Conservation (phyloP, 2,329 filamentous ascomycete species). For the Lecanicillium sp. region DNA sequence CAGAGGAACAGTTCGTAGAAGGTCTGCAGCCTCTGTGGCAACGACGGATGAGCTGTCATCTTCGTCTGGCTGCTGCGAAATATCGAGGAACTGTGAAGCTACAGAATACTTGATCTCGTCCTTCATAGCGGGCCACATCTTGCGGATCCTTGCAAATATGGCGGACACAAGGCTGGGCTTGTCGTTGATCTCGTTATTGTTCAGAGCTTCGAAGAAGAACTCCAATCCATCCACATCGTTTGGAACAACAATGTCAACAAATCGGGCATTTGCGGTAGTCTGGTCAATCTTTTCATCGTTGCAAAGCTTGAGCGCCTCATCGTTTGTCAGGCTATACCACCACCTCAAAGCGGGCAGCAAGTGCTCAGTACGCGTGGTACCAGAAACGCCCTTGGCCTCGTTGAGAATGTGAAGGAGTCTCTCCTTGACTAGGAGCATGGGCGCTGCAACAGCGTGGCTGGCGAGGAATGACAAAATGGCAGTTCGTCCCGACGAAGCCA, state of each 20-base stretch:
- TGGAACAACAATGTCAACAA: slow-evolving; percentile 44
- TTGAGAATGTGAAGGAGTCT: slow-evolving; percentile 66
- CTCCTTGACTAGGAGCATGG: slow-evolving; percentile 61
- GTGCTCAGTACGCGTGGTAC: slow-evolving; percentile 60
- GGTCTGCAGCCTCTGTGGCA: slow-evolving; percentile 58
- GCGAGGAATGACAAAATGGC: slow-evolving; percentile 65
- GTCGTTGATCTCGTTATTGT: slow-evolving; percentile 29
- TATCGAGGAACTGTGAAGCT: slow-evolving; percentile 55
- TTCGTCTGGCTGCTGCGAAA: slow-evolving; percentile 40
- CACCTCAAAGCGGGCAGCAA: slow-evolving; percentile 67
- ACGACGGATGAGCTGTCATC: slow-evolving; percentile 29
- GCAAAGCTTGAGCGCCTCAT: slow-evolving; percentile 39
- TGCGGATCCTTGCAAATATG: slow-evolving; percentile 60
- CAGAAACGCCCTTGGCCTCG: slow-evolving; percentile 63
- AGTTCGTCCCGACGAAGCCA: slow-evolving; percentile 54
- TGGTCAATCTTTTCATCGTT: slow-evolving; percentile 33
- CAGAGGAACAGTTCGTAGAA: slow-evolving; percentile 66
- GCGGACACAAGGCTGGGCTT: slow-evolving; percentile 48
- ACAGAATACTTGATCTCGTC: slow-evolving; percentile 50
- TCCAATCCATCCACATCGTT: slow-evolving; percentile 46
- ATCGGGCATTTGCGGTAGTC: slow-evolving; percentile 31
- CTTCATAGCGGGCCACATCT: slow-evolving; percentile 68
- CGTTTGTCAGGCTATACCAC: slow-evolving; percentile 54
- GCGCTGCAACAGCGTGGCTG: slow-evolving; percentile 62
- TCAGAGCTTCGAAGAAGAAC: slow-evolving; percentile 40